Conservation (phyloP, 163 green algal species). For the Scenedesmus sp. region DNA sequence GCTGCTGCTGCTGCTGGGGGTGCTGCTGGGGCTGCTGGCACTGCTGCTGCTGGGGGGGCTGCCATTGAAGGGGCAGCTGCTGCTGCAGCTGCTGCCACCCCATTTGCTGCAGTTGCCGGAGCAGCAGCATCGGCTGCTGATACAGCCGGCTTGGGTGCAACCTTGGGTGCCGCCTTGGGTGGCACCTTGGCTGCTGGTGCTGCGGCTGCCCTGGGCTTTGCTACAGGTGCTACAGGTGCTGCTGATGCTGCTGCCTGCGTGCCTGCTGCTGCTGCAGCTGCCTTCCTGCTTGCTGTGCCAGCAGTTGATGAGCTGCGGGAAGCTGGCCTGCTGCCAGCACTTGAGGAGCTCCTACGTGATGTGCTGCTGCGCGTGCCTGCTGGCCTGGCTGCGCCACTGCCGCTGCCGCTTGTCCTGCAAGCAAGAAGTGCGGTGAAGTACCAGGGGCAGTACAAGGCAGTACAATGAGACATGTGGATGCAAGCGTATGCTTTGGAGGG, state of each 20-base stretch:
- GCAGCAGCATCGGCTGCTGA: background rate
- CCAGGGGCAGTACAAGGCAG: background rate
- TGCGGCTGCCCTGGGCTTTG: conserved; percentile 6
- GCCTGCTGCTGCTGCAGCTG: conserved; percentile 41
- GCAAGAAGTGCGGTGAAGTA: background rate
- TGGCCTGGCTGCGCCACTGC: background rate
- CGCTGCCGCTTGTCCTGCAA: conserved; percentile 10
- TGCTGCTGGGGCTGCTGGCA: conserved; percentile 32
- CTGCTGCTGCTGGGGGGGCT: background rate
- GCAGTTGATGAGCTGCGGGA: background rate
- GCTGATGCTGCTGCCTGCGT: conserved; percentile 56
- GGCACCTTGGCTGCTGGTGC: background rate
- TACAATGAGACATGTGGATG: background rate
- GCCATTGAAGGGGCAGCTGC: background rate
- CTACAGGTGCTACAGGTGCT: conserved; percentile 36
- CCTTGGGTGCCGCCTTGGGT: no score
- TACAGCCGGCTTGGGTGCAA: background rate
- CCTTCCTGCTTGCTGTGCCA: background rate
- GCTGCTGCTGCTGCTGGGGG: conserved; percentile 35
- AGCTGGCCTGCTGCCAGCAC: background rate
- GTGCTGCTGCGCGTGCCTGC: background rate
- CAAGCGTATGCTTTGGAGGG: background rate
- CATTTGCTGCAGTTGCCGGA: background rate
- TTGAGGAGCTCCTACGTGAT: background rate
- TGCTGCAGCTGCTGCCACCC: conserved; percentile 53